These are phyloP conservation scores for Notholithocarpus densiflorus DNA, from an alignment of 306 rosid genomes.

Conservation along the genomic window DNA sequence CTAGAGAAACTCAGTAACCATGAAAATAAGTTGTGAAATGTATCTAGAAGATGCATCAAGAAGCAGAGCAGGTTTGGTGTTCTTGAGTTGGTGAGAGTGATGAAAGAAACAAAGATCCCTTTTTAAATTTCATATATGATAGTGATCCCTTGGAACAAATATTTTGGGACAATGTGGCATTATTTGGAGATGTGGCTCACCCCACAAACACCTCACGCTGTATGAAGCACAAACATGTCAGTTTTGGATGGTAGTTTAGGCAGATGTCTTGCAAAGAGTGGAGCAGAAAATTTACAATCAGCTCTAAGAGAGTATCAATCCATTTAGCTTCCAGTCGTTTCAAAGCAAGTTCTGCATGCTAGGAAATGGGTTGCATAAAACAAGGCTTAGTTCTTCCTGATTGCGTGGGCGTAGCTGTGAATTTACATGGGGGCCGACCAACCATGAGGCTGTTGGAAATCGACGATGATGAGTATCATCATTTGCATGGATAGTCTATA, in stretches of 20 bases:
- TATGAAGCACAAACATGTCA: too few relatives aligned
- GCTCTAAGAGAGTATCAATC: constrained; percentile 65
- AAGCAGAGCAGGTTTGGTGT: constrained; percentile 9
- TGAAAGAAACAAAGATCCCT: constrained; percentile 77
- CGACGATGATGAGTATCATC: too few relatives aligned
- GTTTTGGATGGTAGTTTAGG: too few relatives aligned
- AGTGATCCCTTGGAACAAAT: too few relatives aligned
- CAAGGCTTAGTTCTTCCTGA: constrained; percentile 61
- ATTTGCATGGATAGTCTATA: too few relatives aligned
- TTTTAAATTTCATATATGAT: constrained; percentile 15
- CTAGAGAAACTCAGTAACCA: constrained; percentile 68
- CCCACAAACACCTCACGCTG: too few relatives aligned
- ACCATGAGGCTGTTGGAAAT: too few relatives aligned
- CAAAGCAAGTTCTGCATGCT: constrained; percentile 66
- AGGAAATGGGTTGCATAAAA: constrained; percentile 60
- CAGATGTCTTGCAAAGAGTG: constrained; percentile 51
- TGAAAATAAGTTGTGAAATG: constrained; percentile 52
- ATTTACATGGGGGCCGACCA: too few relatives aligned
- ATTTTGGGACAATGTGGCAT: too few relatives aligned
- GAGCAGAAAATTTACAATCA: constrained; percentile 46
- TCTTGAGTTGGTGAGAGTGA: constrained; percentile 36
- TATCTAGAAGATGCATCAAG: constrained; percentile 7
- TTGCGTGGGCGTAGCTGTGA: too few relatives aligned
- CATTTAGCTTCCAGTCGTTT: constrained; percentile 49
- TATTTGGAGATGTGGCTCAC: too few relatives aligned